Conservation (phyloP, 768 basidiomycete species). For the Trametopsis cervina region DNA sequence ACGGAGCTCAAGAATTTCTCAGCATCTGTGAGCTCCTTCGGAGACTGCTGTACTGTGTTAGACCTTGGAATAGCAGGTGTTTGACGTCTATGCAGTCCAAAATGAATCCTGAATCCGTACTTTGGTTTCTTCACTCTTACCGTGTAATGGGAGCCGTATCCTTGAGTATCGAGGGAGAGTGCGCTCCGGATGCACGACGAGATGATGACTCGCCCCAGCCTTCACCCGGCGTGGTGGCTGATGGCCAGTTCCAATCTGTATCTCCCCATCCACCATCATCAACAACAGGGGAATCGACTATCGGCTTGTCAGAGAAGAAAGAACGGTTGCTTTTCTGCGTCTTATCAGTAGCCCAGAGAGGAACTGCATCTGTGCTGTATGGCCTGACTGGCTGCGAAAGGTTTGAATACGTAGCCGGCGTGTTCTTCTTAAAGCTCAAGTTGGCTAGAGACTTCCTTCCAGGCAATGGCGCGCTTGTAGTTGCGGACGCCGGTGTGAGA, state of each 20-base stretch:
- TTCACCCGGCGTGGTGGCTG: background rate
- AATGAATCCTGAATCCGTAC: background rate
- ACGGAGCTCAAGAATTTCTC: conserved; percentile 31
- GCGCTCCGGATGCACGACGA: background rate
- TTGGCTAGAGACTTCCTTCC: conserved; percentile 1
- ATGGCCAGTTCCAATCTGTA: background rate
- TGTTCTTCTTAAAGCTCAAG: conserved; percentile 15
- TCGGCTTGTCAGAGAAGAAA: background rate
- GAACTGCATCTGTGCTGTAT: no score
- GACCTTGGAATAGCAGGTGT: background rate
- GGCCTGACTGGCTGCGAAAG: background rate
- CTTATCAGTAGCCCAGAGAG: background rate
- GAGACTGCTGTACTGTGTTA: conserved; percentile 3
- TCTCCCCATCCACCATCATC: background rate
- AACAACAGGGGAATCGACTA: conserved; percentile 3
- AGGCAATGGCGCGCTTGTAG: background rate
- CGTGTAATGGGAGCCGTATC: background rate
- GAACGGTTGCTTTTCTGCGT: background rate
- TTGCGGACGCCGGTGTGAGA: background rate
- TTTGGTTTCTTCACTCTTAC: background rate
- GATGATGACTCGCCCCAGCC: background rate
- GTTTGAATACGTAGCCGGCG: background rate
- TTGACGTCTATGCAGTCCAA: background rate
- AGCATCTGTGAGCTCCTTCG: conserved; percentile 18
- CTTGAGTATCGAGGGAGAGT: background rate